Base-by-base conservation (phyloP, 345 rosid genomes). In the Citrus trifoliata region DNA sequence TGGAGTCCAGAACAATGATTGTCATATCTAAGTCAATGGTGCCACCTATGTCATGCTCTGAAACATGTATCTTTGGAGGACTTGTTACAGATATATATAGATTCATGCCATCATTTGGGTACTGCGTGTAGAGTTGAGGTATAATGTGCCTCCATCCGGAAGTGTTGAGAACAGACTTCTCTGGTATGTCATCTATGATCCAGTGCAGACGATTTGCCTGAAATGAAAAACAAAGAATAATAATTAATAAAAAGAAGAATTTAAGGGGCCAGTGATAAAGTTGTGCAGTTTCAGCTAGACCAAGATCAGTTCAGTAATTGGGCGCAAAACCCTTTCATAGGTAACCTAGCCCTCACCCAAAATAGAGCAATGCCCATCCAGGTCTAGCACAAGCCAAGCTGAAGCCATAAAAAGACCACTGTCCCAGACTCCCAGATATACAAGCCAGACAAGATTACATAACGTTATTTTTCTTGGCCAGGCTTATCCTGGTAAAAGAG, bases 191-290 rank as follows among this genome's bases (percentile, higher is more conserved):
- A 35, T 83, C 86, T 38, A 92, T 77, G 22, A 62, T 83, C 90
- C 88, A 83, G 70, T 85, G 86, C 95, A 92, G 85, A 80, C 76
- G 76, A 81, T 88, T 88, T 42, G 85, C 91, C 98, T 93, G 88
- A 38, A 72, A n/a, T 32, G 7, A 10, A 14, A 16, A 21, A 21
- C 13, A 35, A 55, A 71, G 22, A 53, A 7, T 1, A 46, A 46
- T 46, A 46, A 46, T 42, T 42, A 42, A 42, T 42, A 40, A 13
- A 46, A 46, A 46, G 14, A 46, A 46, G 18, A 46, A 46, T 13
- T 46, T 46, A 46, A 46, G 51, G 48, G 51, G 1, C 18, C 18
- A 12, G 4, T 13, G 51, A 46, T 13, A 46, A 24, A 65, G 10
- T 22, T 73, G 21, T 14, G 55, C 35, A 61, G 21, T 61, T 58